Evolutionary conservation across 495 filamentous ascomycete genomes (phyloP).

Genomic region (Neurospora sp.): DNA sequence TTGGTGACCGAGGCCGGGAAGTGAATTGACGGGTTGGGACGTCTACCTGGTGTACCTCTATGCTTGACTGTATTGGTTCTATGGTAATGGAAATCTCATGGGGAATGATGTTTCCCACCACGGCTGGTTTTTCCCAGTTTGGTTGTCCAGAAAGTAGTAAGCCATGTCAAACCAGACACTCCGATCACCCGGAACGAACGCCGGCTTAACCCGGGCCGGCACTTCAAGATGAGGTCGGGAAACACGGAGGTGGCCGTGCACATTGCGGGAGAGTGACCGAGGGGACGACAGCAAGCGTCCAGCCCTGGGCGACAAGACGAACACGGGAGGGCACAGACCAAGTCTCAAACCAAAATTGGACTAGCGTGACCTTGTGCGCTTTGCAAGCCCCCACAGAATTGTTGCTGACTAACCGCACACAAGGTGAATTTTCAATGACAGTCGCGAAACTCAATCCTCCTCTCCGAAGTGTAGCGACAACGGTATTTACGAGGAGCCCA

Average conservation of each 20-base stretch:
- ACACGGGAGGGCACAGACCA: not conserved
- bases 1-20: too few species aligned
- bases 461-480: not conserved
- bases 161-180: fast-evolving
- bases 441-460: not conserved
- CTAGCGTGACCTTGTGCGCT: not conserved
- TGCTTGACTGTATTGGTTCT: too few species aligned
- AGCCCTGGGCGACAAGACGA: not conserved
- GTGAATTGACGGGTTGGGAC: too few species aligned
- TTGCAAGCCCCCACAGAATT: not conserved
- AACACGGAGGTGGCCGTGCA: not conserved
- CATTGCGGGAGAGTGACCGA: not conserved
- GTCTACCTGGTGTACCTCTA: too few species aligned
- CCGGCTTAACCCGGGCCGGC: not conserved
- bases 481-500: not conserved
- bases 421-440: not conserved
- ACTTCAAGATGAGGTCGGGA: not conserved
- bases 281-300: not conserved
- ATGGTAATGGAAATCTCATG: too few species aligned
- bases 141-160: too few species aligned
- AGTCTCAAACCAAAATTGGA: fast-evolving
- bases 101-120: too few species aligned
- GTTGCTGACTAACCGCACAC: not conserved
- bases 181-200: not conserved
- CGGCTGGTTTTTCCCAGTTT: too few species aligned